Base-by-base conservation (phyloP, 2,329 filamentous ascomycete genomes). In the Drechslerella coelobrocha region DNA sequence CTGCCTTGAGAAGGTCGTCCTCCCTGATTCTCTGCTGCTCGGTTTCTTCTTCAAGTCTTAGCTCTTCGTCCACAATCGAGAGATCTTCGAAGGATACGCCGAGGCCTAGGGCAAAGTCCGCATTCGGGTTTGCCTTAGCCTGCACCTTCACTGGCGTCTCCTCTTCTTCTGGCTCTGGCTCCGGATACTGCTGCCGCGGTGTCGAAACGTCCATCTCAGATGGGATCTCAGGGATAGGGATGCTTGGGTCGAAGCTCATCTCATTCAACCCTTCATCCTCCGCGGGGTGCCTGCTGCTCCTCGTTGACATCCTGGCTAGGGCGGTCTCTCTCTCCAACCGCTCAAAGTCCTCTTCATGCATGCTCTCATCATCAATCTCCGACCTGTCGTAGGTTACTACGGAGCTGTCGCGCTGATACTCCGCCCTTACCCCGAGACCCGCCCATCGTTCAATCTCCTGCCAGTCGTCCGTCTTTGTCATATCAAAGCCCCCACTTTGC, bases 331-430 rank as follows among this genome's bases (percentile, higher is more conserved):
- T 57, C 34, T 71, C 66, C 52, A 71, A 21, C 14, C 48, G 66
- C 47, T 62, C 53, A 23, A 63, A 71, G 26, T 71, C 66, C 53
- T 71, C 66, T 14, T 71, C 66, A 17, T 71, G 53, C 66, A 71
- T 71, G 27, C 66, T 71, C 48, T 71, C 66, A 26, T 71, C 66
- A 23, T 71, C 66, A 52, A 71, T 71, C 29, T 71, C 66, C 12
- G 66, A 71, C 26, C 50, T 59, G 23, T 71, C 66, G 53, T 60
- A 62, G 7, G 66, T 71, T 2, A 52, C 47, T 48, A 72, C 54
- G 2, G 68, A 66, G 55, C 68, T 66, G 24, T 72, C 61, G 8
- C 68, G 68, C 21, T 54, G 68, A 47, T 71, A 63, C 12, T 60
- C 59, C 5, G 24, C 37, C n/a, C 26, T 52, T 29, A 59, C 39